phyloP scores from a whole-genome alignment of 179 eudicot species.

The Silene coronaria region DNA sequence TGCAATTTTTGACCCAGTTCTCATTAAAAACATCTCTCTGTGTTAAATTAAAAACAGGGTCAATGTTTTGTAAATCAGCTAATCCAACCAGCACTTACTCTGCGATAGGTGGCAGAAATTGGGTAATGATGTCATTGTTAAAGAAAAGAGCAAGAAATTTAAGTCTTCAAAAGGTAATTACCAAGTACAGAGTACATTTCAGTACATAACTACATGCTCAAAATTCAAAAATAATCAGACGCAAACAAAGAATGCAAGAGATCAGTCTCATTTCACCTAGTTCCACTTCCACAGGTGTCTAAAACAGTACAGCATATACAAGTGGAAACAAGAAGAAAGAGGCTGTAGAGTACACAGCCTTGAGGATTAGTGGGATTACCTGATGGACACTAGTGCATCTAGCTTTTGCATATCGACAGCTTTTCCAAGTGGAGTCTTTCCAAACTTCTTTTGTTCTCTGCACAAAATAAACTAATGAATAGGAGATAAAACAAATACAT shows the following conservation, averaged over 20 bases:
- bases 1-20: neutral
- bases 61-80: no score
- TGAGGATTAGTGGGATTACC: constrained; percentile 38
- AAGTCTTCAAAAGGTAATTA: neutral
- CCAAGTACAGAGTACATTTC: neutral
- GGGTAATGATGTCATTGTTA: no score
- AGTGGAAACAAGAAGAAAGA: neutral
- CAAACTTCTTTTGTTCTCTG: constrained; percentile 83
- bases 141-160: neutral
- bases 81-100: no score
- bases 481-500: neutral
- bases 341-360: constrained; percentile 1
- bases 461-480: constrained; percentile 18
- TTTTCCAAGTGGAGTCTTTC: constrained; percentile 68
- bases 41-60: neutral
- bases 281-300: neutral
- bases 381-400: constrained; percentile 46
- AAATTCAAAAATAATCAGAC: neutral
- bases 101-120: no score
- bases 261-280: neutral
- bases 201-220: neutral
- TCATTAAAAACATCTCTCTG: neutral
- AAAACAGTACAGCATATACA: neutral
- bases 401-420: constrained; percentile 65
- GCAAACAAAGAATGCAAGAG: neutral